Conservation (phyloP, 768 basidiomycete species). For the Flagelloscypha sp. region DNA sequence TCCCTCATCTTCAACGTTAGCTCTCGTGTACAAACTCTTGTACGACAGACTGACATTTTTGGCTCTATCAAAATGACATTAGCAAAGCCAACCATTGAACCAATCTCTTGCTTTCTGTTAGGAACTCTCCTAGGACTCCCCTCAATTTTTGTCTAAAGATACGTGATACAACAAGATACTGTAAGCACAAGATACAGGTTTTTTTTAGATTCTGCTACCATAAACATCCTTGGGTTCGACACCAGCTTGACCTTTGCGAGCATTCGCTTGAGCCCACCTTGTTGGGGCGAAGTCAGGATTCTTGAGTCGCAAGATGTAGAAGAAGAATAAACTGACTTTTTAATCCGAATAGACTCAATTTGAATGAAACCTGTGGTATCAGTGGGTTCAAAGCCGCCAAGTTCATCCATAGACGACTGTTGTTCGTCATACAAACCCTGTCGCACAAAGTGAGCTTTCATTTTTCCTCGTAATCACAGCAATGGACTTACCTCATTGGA, state of each 20-base stretch:
- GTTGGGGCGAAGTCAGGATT: slow-evolving; percentile 4
- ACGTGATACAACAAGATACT: too few species aligned
- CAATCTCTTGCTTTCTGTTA: too few species aligned
- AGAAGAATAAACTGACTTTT: slow-evolving; percentile 56
- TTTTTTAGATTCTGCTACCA: slow-evolving; percentile 48
- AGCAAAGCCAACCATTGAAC: too few species aligned
- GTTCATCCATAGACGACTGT: slow-evolving; percentile 96
- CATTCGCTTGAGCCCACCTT: slow-evolving; percentile 85
- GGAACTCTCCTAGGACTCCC: too few species aligned
- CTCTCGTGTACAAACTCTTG: too few species aligned
- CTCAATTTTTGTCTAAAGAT: too few species aligned
- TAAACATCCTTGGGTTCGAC: slow-evolving; percentile 76
- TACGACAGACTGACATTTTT: too few species aligned
- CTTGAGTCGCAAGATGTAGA: slow-evolving; percentile 1
- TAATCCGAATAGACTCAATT: slow-evolving; percentile 96
- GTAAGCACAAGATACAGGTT: too few species aligned
- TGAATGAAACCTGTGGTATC: slow-evolving; percentile 95
- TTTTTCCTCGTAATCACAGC: too few species aligned
- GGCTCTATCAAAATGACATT: too few species aligned
- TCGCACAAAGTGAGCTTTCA: neutral
- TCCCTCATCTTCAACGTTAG: too few species aligned
- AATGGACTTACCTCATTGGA: slow-evolving; percentile 63
- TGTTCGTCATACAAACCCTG: slow-evolving; percentile 93
- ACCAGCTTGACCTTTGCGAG: slow-evolving; percentile 76
- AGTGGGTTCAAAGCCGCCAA: slow-evolving; percentile 95